These are phyloP conservation scores for Trebouxia gelatinosa DNA, from an alignment of 163 green algal species.

Conservation along the genomic window DNA sequence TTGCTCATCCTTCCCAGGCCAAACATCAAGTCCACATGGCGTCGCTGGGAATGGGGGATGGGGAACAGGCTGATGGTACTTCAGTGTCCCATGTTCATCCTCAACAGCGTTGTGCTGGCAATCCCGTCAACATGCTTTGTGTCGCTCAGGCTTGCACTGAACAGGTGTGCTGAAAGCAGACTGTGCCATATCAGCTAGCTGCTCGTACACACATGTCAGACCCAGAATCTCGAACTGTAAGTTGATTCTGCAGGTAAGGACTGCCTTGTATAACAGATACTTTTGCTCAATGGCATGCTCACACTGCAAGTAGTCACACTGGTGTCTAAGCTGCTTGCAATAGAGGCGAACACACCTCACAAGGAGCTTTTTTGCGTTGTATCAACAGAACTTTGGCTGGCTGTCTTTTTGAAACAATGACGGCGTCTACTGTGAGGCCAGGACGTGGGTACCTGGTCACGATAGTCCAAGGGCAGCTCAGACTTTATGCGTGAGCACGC, in stretches of 20 bases:
- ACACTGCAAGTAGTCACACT: background rate
- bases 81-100: no score
- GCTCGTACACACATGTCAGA: background rate
- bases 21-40: background rate
- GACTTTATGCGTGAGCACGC: no score
- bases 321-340: background rate
- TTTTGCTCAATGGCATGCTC: background rate
- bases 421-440: constrained; percentile 76
- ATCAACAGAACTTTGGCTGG: constrained; percentile 77
- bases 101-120: no score
- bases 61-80: no score
- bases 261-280: background rate
- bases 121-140: no score
- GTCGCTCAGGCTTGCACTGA: no score
- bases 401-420: constrained; percentile 59
- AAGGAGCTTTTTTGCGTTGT: constrained; percentile 68
- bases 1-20: background rate
- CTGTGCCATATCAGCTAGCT: no score
- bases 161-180: no score
- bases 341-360: constrained; percentile 44
- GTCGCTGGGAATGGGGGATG: background rate
- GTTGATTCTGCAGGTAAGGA: background rate
- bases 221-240: background rate
- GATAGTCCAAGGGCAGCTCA: background rate
- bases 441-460: constrained; percentile 68